These are phyloP conservation scores for Neophaeococcomyces aloes DNA, from an alignment of 2,329 filamentous ascomycete genomes.

Conservation along the genomic window DNA sequence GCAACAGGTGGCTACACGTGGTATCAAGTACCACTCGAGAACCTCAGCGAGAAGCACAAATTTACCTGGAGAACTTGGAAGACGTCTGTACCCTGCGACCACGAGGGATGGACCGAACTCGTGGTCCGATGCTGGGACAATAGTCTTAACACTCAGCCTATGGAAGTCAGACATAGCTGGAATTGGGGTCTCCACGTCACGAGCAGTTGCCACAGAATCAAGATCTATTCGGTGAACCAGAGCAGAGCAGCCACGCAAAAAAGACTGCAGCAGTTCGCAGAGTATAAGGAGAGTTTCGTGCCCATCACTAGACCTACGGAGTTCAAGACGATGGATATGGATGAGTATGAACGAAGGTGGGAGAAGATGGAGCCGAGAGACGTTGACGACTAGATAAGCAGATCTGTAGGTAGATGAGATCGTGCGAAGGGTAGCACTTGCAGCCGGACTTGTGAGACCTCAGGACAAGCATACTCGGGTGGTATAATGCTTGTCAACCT, in stretches of 20 bases:
- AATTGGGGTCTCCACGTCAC: slow-evolving; percentile 35
- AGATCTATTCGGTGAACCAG: slow-evolving; percentile 37
- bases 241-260: slow-evolving; percentile 22
- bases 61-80: slow-evolving; percentile 58
- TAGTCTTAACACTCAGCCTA: slow-evolving; percentile 49
- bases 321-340: slow-evolving; percentile 23
- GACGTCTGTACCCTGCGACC: slow-evolving; percentile 51
- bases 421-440: too few relatives aligned
- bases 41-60: slow-evolving; percentile 51
- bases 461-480: too few relatives aligned
- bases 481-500: too few relatives aligned
- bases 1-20: slow-evolving; percentile 54
- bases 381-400: slow-evolving; percentile 14
- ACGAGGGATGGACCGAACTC: slow-evolving; percentile 52
- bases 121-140: slow-evolving; percentile 53
- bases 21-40: slow-evolving; percentile 52
- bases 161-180: slow-evolving; percentile 45
- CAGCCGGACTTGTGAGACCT: too few relatives aligned
- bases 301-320: slow-evolving; percentile 27
- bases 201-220: slow-evolving; percentile 29
- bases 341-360: slow-evolving; percentile 27
- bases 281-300: slow-evolving; percentile 25
- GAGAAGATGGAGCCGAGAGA: slow-evolving; percentile 24
- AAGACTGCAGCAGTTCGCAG: slow-evolving; percentile 24
- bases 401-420: too few relatives aligned